These are phyloP conservation scores for Aspergillus ostianus DNA, from an alignment of 495 filamentous ascomycete genomes.

Conservation along the genomic window DNA sequence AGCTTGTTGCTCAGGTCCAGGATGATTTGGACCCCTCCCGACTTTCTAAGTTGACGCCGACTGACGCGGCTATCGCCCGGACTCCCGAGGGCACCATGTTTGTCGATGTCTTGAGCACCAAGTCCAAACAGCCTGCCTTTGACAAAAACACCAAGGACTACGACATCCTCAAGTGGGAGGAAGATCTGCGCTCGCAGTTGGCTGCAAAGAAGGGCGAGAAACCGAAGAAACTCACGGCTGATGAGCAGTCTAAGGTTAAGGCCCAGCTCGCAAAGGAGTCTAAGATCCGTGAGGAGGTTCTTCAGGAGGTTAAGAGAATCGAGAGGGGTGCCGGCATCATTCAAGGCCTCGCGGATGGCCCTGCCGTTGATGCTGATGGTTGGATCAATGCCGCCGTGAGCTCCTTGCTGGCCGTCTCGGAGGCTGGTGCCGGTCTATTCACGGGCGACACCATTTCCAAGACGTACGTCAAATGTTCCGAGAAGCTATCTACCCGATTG, in stretches of 20 bases:
- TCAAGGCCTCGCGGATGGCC: constrained; percentile 73
- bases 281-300: constrained; percentile 68
- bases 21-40: constrained; percentile 65
- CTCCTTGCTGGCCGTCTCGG: constrained; percentile 66
- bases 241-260: constrained; percentile 87
- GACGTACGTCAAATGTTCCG: constrained; percentile 73
- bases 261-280: constrained; percentile 86
- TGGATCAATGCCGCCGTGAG: constrained; percentile 83
- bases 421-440: constrained; percentile 76
- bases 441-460: constrained; percentile 75
- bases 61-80: constrained; percentile 86
- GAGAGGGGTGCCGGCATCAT: constrained; percentile 82
- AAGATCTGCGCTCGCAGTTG: constrained; percentile 82
- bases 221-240: constrained; percentile 82
- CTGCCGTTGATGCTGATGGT: constrained; percentile 74
- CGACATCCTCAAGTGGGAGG: constrained; percentile 94
- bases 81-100: constrained; percentile 85
- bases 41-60: constrained; percentile 68
- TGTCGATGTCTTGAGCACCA: constrained; percentile 83
- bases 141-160: constrained; percentile 90
- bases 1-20: constrained; percentile 69
- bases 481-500: constrained; percentile 72
- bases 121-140: constrained; percentile 60
- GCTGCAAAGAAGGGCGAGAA: constrained; percentile 88
- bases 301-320: constrained; percentile 63